Evolutionary conservation across 441 rosid species (phyloP).

Genomic region (Brassica hybrid): DNA sequence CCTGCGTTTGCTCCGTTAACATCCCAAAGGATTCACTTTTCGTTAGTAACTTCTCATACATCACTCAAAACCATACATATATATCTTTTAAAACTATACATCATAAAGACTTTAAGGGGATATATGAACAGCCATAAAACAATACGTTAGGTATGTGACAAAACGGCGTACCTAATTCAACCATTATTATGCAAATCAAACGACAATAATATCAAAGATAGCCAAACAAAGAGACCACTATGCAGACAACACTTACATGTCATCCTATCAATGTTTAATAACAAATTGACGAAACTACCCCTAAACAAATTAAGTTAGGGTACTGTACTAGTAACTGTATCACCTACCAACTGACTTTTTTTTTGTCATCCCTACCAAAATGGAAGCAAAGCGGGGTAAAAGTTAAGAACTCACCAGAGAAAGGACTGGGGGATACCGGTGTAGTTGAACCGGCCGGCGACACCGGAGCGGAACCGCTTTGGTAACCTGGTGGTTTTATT

Average conservation of each 20-base stretch:
- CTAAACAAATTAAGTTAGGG: not conserved
- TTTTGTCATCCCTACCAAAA: no score
- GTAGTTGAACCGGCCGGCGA: slow-evolving; percentile 88
- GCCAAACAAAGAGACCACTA: not conserved
- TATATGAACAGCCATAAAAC: not conserved
- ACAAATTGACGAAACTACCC: slow-evolving; percentile 40
- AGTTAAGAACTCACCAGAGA: slow-evolving; percentile 62
- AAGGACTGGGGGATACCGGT: slow-evolving; percentile 62
- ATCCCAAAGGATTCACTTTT: slow-evolving; percentile 29
- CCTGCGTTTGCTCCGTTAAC: slow-evolving; percentile 51
- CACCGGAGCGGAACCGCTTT: slow-evolving; percentile 69
- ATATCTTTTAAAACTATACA: slow-evolving; percentile 7
- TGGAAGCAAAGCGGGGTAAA: not conserved
- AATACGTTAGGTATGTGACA: slow-evolving; percentile 13
- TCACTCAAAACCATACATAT: slow-evolving; percentile 2
- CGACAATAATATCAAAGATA: not conserved
- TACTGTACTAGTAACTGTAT: not conserved
- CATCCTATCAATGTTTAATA: not conserved
- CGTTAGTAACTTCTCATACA: slow-evolving; percentile 37
- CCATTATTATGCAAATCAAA: not conserved
- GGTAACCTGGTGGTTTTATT: slow-evolving; percentile 78
- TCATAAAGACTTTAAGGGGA: not conserved
- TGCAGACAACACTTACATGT: slow-evolving; percentile 12
- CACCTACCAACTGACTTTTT: not conserved
- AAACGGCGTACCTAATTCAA: slow-evolving; percentile 15